A percentile compares a stretch with the other conserved stretches of the same genome.
These are phyloP conservation scores for Amylocarpus encephaloides DNA, from an alignment of 2,329 filamentous ascomycete species.

Conservation along the genomic window DNA sequence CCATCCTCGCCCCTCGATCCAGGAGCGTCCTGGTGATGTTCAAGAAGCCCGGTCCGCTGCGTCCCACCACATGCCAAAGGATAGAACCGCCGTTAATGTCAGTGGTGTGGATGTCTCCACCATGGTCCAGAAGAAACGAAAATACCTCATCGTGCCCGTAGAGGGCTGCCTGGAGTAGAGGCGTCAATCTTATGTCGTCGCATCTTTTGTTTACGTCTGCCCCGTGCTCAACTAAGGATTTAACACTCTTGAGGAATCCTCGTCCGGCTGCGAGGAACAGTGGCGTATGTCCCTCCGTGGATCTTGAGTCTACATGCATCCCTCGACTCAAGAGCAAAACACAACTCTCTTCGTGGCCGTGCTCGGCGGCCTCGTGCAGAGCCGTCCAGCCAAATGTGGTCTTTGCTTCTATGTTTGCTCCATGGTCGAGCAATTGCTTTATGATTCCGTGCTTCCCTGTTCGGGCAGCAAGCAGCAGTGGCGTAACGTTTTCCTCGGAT, in stretches of 20 bases:
- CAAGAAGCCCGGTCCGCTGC: no score
- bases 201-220: background rate
- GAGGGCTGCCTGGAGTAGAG: conserved; percentile 20
- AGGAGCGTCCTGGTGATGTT: no score
- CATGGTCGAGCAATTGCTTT: background rate
- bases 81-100: no score
- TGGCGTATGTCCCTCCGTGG: background rate
- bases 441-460: background rate
- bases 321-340: background rate
- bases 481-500: no score
- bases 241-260: background rate
- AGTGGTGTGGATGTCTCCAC: background rate
- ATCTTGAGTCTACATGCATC: background rate
- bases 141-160: conserved; percentile 22
- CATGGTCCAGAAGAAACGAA: conserved; percentile 21
- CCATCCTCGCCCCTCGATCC: no score
- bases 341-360: background rate
- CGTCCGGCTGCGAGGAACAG: background rate
- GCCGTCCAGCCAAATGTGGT: background rate
- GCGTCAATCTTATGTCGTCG: conserved; percentile 2
- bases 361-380: background rate
- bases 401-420: background rate
- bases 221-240: background rate
- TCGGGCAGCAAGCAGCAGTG: no score
- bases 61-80: no score